A percentile compares a stretch with the other conserved stretches of the same genome.
These are phyloP conservation scores for Leishmania turanica DNA, from an alignment of 208 protist genomes.

Conservation along the genomic window DNA sequence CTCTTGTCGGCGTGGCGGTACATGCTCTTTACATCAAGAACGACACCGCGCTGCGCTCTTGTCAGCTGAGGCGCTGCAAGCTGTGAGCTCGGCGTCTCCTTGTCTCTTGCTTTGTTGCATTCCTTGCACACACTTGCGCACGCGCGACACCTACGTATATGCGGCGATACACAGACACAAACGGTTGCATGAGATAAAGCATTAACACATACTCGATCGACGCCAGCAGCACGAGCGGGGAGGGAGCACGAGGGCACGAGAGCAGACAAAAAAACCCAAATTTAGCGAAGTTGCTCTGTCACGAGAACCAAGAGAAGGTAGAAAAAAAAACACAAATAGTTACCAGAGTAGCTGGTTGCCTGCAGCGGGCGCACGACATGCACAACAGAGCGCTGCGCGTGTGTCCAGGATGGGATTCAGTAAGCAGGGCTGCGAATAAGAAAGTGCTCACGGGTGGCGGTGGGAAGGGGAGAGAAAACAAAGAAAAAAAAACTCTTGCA, in stretches of 20 bases:
- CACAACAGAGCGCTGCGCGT: not conserved
- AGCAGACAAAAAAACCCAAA: not conserved
- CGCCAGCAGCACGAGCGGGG: not conserved
- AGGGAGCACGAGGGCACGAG: not conserved
- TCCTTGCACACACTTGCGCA: not conserved
- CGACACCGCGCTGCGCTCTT: not conserved
- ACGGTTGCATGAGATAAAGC: not conserved
- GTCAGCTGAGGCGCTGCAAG: not conserved
- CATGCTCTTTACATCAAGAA: not conserved
- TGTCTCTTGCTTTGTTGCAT: not conserved
- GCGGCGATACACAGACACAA: not conserved
- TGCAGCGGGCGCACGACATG: not conserved
- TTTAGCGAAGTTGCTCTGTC: no score
- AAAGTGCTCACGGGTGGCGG: not conserved
- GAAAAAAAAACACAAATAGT: not conserved
- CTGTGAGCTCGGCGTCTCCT: not conserved
- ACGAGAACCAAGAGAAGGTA: not conserved
- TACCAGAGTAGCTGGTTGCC: not conserved
- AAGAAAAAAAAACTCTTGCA: not conserved
- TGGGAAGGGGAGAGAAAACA: not conserved
- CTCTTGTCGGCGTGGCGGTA: not conserved
- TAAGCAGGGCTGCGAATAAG: not conserved
- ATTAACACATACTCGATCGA: not conserved
- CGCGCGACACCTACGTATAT: not conserved
- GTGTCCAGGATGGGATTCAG: not conserved